Evolutionary conservation across 2,329 filamentous ascomycete species (phyloP).

Genomic region (Colletotrichum endophyticum): DNA sequence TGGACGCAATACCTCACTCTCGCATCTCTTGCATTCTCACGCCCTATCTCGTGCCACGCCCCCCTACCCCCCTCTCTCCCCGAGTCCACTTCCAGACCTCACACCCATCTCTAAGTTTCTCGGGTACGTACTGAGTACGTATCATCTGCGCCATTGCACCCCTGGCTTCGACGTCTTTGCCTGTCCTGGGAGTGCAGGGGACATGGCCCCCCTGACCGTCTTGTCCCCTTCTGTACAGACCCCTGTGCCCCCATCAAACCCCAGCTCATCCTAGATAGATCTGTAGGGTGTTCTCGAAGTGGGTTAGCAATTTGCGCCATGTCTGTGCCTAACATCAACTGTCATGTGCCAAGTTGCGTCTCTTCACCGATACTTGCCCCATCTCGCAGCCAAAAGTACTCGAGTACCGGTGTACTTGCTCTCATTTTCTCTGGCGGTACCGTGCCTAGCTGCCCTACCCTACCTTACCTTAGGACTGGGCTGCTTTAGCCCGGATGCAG

Average conservation of each 20-base stretch:
- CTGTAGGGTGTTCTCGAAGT: conserved; percentile 20
- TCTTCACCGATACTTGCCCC: conserved; percentile 21
- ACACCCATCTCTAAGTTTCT: background rate
- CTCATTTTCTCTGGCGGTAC: background rate
- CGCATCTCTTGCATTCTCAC: background rate
- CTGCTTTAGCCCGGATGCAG: conserved; percentile 17
- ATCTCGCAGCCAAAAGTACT: background rate
- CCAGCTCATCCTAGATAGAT: conserved; percentile 15
- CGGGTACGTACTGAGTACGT: background rate
- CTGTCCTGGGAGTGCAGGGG: background rate
- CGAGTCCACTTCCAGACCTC: background rate
- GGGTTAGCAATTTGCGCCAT: conserved; percentile 21
- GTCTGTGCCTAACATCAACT: conserved; percentile 19
- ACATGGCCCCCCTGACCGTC: background rate
- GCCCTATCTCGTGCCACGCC: background rate
- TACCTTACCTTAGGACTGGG: conserved; percentile 1
- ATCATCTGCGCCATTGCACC: background rate
- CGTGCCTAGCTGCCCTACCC: background rate
- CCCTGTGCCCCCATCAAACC: conserved; percentile 2
- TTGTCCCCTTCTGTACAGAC: background rate
- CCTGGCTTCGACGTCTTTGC: background rate
- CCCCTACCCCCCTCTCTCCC: background rate
- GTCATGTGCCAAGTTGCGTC: conserved; percentile 22
- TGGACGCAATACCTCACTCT: background rate
- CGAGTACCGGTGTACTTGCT: background rate